Conservation (phyloP, 306 rosid genomes). For the Arachis hypogaea region DNA sequence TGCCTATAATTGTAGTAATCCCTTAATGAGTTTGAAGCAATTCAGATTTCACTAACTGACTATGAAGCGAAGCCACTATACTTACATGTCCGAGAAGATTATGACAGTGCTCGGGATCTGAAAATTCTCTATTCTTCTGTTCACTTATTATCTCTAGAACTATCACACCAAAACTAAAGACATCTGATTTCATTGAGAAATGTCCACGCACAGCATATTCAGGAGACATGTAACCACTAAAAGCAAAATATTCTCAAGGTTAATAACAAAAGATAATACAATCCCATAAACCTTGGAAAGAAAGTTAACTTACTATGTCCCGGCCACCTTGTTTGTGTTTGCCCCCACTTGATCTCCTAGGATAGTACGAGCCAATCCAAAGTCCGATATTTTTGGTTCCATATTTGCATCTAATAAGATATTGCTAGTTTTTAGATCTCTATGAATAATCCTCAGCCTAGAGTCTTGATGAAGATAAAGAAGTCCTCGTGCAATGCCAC, state of each 20-base stretch:
- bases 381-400: slow-evolving; percentile 28
- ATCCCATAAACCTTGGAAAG: background rate
- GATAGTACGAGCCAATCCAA: slow-evolving; percentile 8
- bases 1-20: background rate
- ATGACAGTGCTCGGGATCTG: background rate
- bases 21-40: background rate
- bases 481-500: slow-evolving; percentile 36
- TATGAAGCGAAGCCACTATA: background rate
- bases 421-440: slow-evolving; percentile 25
- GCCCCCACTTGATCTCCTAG: slow-evolving; percentile 22
- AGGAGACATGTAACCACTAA: slow-evolving; percentile 34
- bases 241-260: background rate
- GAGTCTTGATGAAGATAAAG: slow-evolving; percentile 41
- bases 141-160: slow-evolving; percentile 29
- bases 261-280: background rate
- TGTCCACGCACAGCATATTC: slow-evolving; percentile 25
- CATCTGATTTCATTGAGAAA: slow-evolving; percentile 26
- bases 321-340: slow-evolving; percentile 24
- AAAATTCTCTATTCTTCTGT: background rate
- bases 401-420: slow-evolving; percentile 6
- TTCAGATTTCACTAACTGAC: background rate
- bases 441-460: slow-evolving; percentile 24
- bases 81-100: slow-evolving; percentile 34
- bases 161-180: slow-evolving; percentile 28
- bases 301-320: slow-evolving; percentile 29